Conservation (phyloP, 108 stramenopile genomes). For the Schizochytrium sp. region DNA sequence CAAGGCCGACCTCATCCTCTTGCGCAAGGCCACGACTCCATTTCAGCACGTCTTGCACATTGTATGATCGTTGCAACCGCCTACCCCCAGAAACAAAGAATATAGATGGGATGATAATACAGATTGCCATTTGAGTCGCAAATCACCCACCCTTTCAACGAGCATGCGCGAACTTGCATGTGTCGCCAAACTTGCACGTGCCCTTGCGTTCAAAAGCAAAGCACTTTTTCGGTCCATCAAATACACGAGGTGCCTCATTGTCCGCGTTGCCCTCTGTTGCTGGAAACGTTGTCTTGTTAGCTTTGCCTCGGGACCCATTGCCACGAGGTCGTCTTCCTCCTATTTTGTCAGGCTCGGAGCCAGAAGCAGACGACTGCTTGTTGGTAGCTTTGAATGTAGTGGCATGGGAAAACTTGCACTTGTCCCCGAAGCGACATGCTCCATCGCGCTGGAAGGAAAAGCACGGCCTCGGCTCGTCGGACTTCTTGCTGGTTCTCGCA, state of each 20-base stretch:
- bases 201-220: neutral
- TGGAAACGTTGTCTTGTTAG: too few relatives aligned
- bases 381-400: too few relatives aligned
- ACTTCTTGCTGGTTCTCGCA: neutral
- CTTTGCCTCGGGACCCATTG: too few relatives aligned
- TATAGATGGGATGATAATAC: too few relatives aligned
- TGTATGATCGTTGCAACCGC: neutral
- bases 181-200: neutral
- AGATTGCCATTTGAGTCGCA: too few relatives aligned
- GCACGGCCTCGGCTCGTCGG: neutral
- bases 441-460: neutral
- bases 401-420: neutral
- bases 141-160: too few relatives aligned
- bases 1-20: neutral
- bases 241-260: neutral
- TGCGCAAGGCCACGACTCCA: neutral
- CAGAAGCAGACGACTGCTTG: too few relatives aligned
- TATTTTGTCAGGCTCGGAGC: too few relatives aligned
- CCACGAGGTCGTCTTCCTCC: too few relatives aligned
- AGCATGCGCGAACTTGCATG: neutral
- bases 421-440: neutral
- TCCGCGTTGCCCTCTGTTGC: too few relatives aligned
- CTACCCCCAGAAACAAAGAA: too few relatives aligned
- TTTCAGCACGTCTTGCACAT: conserved; percentile 3
- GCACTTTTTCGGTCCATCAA: neutral